These are phyloP conservation scores for Saccharomyces hybrid DNA, from an alignment of 1,139 yeast species.

Conservation along the genomic window DNA sequence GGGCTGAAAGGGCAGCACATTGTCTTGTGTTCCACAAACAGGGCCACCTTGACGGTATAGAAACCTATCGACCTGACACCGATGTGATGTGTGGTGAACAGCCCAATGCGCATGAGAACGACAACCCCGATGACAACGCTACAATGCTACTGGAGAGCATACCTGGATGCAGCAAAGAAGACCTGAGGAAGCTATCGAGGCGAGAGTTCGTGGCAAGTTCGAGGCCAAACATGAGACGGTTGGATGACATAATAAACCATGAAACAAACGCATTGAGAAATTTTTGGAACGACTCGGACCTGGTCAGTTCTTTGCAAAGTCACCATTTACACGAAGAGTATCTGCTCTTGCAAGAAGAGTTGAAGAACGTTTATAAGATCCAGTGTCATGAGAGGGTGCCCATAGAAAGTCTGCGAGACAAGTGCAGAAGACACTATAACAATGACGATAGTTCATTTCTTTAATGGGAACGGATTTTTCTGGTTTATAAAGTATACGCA, in stretches of 20 bases:
- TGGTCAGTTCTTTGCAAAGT: slow-evolving; percentile 13
- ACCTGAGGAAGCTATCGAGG: slow-evolving; percentile 8
- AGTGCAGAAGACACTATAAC: neutral
- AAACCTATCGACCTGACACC: slow-evolving; percentile 24
- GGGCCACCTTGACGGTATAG: slow-evolving; percentile 11
- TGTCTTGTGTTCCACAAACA: slow-evolving; percentile 25
- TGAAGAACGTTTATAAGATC: slow-evolving; percentile 7
- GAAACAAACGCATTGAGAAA: slow-evolving; percentile 15
- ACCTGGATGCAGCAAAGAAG: slow-evolving; percentile 14
- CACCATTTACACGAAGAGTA: slow-evolving; percentile 18
- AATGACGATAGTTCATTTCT: neutral
- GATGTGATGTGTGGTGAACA: slow-evolving; percentile 21
- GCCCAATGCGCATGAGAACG: slow-evolving; percentile 2
- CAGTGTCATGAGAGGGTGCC: neutral
- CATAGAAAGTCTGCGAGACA: slow-evolving; percentile 2
- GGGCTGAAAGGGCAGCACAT: slow-evolving; percentile 27
- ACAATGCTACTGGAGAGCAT: slow-evolving; percentile 8
- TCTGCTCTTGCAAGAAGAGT: slow-evolving; percentile 14
- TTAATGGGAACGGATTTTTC: neutral
- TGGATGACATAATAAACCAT: slow-evolving; percentile 15
- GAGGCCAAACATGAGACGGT: slow-evolving; percentile 16
- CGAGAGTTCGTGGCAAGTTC: slow-evolving; percentile 1
- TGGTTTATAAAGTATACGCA: neutral
- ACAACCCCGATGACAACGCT: slow-evolving; percentile 2
- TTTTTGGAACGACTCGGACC: slow-evolving; percentile 17